These are phyloP conservation scores for Candida coleopterorum DNA, from an alignment of 805 yeast species.

Conservation along the genomic window DNA sequence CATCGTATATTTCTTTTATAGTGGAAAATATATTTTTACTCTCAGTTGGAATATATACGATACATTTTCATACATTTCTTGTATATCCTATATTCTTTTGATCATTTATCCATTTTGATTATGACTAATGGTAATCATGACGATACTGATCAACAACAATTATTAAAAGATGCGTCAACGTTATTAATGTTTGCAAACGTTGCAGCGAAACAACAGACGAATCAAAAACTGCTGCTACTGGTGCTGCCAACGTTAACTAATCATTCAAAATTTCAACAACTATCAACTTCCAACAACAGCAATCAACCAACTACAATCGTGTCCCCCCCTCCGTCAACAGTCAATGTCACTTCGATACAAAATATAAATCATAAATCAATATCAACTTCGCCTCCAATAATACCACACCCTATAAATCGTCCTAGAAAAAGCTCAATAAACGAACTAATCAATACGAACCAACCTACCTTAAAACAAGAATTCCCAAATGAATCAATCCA, in stretches of 20 bases:
- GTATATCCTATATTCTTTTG: too few relatives aligned
- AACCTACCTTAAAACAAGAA: background rate
- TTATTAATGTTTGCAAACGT: slow-evolving; percentile 56
- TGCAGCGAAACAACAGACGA: slow-evolving; percentile 39
- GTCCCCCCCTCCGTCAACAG: background rate
- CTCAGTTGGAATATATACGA: too few relatives aligned
- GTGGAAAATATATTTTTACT: too few relatives aligned
- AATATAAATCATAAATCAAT: background rate
- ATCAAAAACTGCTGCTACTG: slow-evolving; percentile 11
- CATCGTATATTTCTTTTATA: too few relatives aligned
- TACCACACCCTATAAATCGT: background rate
- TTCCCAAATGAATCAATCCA: background rate
- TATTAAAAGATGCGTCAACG: slow-evolving; percentile 58
- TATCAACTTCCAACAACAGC: too few relatives aligned
- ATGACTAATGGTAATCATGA: slow-evolving; percentile 14
- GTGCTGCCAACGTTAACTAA: slow-evolving; percentile 3
- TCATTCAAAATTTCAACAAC: background rate
- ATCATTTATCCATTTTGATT: too few relatives aligned
- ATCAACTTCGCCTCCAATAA: slow-evolving; percentile 1
- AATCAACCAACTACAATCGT: background rate
- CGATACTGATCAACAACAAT: slow-evolving; percentile 30
- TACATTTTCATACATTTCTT: too few relatives aligned
- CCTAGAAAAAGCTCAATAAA: slow-evolving; percentile 8
- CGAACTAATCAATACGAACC: slow-evolving; percentile 7
- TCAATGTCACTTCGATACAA: background rate